These are phyloP conservation scores for Hypomyces perniciosus DNA, from an alignment of 2,329 filamentous ascomycete species.

Conservation along the genomic window DNA sequence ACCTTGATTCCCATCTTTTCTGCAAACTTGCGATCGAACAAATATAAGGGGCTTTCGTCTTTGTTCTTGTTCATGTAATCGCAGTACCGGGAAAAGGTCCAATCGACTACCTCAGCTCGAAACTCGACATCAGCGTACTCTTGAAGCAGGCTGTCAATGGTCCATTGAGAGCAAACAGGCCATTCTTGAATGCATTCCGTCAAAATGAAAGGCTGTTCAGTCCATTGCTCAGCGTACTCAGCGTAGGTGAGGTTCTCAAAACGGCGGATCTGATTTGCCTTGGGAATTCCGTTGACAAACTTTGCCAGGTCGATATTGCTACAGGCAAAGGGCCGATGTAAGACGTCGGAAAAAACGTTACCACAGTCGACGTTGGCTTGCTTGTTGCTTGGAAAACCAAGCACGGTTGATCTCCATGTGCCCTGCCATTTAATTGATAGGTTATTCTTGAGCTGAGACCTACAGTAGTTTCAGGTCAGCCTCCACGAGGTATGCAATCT, in stretches of 20 bases:
- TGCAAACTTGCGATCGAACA: slow-evolving; percentile 83
- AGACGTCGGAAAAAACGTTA: slow-evolving; percentile 79
- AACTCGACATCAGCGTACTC: slow-evolving; percentile 64
- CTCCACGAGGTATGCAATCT: background rate
- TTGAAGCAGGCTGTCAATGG: slow-evolving; percentile 57
- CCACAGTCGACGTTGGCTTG: slow-evolving; percentile 62
- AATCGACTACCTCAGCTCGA: slow-evolving; percentile 89
- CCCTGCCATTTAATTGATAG: slow-evolving; percentile 58
- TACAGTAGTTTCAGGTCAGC: slow-evolving; percentile 4
- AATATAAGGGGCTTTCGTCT: slow-evolving; percentile 86
- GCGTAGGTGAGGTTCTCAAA: slow-evolving; percentile 62
- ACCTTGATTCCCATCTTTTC: slow-evolving; percentile 73
- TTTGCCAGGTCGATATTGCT: slow-evolving; percentile 64
- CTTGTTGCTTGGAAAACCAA: slow-evolving; percentile 48
- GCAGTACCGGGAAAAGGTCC: slow-evolving; percentile 75
- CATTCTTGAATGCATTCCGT: slow-evolving; percentile 75
- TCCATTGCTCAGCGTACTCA: slow-evolving; percentile 72
- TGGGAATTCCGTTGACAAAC: slow-evolving; percentile 67
- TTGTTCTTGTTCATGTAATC: slow-evolving; percentile 72
- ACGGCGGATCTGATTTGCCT: slow-evolving; percentile 64
- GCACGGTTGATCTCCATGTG: slow-evolving; percentile 76
- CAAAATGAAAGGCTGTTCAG: slow-evolving; percentile 77
- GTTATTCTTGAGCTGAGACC: slow-evolving; percentile 20
- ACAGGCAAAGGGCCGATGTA: slow-evolving; percentile 88
- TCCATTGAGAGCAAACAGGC: slow-evolving; percentile 74